phyloP scores from a whole-genome alignment of 768 basidiomycete genomes.

The Phlegmacium glaucopus region DNA sequence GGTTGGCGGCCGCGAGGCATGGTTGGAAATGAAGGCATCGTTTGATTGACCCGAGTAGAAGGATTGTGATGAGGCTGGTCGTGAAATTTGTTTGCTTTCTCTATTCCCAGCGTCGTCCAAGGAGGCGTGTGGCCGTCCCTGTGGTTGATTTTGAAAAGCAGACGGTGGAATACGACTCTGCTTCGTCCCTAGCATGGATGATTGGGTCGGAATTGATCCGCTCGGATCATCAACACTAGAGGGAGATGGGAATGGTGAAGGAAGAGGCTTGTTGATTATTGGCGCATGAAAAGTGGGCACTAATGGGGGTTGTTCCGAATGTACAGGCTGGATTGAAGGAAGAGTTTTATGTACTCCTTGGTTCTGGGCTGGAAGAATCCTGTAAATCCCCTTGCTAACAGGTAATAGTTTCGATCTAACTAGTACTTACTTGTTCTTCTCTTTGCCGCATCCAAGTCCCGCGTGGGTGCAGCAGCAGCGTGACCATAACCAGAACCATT shows the following conservation, averaged over 20 bases:
- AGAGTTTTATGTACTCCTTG: background rate
- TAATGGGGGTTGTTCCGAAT: conserved; percentile 2
- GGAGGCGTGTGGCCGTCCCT: conserved; percentile 11
- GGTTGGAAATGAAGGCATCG: conserved; percentile 1
- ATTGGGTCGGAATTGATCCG: conserved; percentile 8
- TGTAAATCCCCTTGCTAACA: background rate
- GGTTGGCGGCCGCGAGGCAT: background rate
- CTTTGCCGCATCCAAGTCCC: conserved; percentile 12
- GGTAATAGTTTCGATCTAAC: background rate
- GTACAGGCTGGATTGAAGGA: background rate
- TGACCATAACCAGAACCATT: background rate
- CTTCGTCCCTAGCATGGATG: conserved; percentile 9
- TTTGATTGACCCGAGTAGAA: conserved; percentile 7
- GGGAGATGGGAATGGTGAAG: conserved; percentile 16
- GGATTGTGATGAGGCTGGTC: conserved; percentile 14
- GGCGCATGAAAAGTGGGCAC: conserved; percentile 10
- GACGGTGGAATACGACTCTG: conserved; percentile 13
- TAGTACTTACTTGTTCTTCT: conserved; percentile 6
- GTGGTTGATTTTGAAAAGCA: conserved; percentile 8
- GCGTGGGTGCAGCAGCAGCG: conserved; percentile 14
- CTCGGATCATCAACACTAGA: conserved; percentile 10
- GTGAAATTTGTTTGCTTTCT: conserved; percentile 17
- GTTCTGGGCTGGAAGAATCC: background rate
- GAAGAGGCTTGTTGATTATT: conserved; percentile 26
- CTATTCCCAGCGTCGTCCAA: conserved; percentile 14